Percentiles rank a stretch among this genome's conserved stretches.
Evolutionary conservation across 2,329 filamentous ascomycete genomes (phyloP).

Genomic region (Tolypocladium amazonense): DNA sequence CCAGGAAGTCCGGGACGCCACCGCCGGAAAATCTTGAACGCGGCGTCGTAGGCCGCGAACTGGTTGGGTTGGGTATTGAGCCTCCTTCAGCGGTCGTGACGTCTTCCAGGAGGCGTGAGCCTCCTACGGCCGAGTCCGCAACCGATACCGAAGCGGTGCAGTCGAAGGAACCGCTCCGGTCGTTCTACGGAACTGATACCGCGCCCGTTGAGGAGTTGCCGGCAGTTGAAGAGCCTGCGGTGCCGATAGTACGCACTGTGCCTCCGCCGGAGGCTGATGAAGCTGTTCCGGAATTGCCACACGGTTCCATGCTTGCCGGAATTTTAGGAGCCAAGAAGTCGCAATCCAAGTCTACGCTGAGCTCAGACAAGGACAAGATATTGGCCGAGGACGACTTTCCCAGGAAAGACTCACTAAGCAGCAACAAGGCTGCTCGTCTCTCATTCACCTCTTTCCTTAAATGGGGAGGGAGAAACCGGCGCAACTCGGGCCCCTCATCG

Average conservation of each 20-base stretch:
- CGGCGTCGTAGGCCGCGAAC: slow-evolving; percentile 49
- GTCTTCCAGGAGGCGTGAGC: slow-evolving; percentile 38
- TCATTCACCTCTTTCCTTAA: slow-evolving; percentile 69
- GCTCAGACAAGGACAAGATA: slow-evolving; percentile 29
- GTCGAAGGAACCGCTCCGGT: slow-evolving; percentile 12
- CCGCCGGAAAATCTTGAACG: slow-evolving; percentile 47
- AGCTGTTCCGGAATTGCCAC: slow-evolving; percentile 10
- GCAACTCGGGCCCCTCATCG: slow-evolving; percentile 55
- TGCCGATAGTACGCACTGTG: background rate
- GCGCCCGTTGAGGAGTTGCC: slow-evolving; percentile 5
- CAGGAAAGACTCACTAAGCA: slow-evolving; percentile 45
- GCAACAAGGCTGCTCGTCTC: slow-evolving; percentile 29
- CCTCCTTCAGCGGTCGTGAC: slow-evolving; percentile 43
- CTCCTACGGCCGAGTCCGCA: slow-evolving; percentile 12
- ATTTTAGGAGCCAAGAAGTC: slow-evolving; percentile 36
- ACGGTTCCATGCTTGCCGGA: slow-evolving; percentile 18
- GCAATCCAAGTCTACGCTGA: slow-evolving; percentile 37
- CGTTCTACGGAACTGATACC: slow-evolving; percentile 20
- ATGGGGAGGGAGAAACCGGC: slow-evolving; percentile 50
- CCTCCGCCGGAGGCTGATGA: slow-evolving; percentile 9
- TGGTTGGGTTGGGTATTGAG: slow-evolving; percentile 45
- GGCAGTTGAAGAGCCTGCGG: background rate
- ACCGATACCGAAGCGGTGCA: slow-evolving; percentile 10
- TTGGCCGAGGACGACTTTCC: slow-evolving; percentile 38
- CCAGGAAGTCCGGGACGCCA: slow-evolving; percentile 36